A percentile compares a stretch with the other conserved stretches of the same genome.
phyloP scores from a whole-genome alignment of 352 stramenopile genomes.

The Globisporangium abappressorium region DNA sequence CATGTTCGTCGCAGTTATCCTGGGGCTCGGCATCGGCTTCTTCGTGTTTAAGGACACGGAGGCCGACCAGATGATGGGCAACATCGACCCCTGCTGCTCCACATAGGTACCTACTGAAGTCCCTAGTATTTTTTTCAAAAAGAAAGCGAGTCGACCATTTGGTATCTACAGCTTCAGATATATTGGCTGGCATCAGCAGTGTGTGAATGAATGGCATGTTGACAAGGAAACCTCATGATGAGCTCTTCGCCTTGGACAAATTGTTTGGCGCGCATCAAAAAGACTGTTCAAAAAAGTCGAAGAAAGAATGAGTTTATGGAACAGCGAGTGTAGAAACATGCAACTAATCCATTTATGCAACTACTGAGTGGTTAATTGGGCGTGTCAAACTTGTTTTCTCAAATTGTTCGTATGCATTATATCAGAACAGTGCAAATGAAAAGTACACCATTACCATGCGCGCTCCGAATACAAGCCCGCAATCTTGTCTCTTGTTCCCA shows the following conservation, averaged over 20 bases:
- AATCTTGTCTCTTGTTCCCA: slow-evolving; percentile 14
- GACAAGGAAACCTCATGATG: neutral
- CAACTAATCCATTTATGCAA: neutral
- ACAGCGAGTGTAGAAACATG: neutral
- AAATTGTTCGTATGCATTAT: neutral
- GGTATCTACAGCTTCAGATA: neutral
- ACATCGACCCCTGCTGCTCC: slow-evolving; percentile 77
- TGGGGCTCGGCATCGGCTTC: slow-evolving; percentile 71
- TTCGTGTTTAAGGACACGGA: slow-evolving; percentile 84
- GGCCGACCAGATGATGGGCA: slow-evolving; percentile 57
- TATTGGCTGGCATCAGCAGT: too few relatives aligned
- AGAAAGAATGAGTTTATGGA: neutral
- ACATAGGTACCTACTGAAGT: slow-evolving; percentile 29
- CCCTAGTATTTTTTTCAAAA: neutral
- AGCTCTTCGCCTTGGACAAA: neutral
- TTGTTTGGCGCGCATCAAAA: neutral
- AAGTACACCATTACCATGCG: neutral
- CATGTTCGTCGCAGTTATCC: slow-evolving; percentile 75
- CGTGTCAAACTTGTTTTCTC: neutral
- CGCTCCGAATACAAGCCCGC: neutral
- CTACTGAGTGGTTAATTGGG: neutral
- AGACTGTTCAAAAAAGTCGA: neutral
- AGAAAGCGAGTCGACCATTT: neutral
- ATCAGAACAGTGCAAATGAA: neutral
- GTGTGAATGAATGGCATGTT: neutral